Conservation (phyloP, 2,329 filamentous ascomycete genomes). For the Knufia fluminis region DNA sequence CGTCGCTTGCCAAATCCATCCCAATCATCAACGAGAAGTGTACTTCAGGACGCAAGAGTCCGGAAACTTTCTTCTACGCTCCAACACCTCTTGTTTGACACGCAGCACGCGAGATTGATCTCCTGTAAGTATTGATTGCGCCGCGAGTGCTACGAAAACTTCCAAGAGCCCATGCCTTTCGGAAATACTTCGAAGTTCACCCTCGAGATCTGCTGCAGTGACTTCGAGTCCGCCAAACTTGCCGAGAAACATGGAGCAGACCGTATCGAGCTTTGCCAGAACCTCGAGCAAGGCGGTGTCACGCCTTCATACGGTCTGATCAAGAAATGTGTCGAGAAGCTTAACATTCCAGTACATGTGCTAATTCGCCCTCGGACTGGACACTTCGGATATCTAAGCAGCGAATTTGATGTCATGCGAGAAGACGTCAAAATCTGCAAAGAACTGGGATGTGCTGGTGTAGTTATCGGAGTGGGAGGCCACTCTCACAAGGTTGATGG, state of each 20-base stretch:
- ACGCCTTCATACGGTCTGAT: constrained; percentile 30
- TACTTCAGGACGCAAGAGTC: too few relatives aligned
- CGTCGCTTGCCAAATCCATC: too few relatives aligned
- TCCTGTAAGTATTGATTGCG: too few relatives aligned
- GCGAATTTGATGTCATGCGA: constrained; percentile 39
- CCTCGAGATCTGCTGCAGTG: constrained; percentile 8
- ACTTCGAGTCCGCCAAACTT: neutral
- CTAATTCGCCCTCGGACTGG: constrained; percentile 46
- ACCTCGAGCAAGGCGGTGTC: constrained; percentile 34
- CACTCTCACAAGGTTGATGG: constrained; percentile 30
- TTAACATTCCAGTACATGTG: constrained; percentile 38
- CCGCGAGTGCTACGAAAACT: too few relatives aligned
- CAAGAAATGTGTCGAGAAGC: constrained; percentile 14
- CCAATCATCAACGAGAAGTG: too few relatives aligned
- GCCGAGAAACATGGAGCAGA: constrained; percentile 38
- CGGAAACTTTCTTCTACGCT: too few relatives aligned
- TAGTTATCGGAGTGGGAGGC: constrained; percentile 44
- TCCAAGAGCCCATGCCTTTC: too few relatives aligned
- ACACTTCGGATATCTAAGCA: constrained; percentile 35
- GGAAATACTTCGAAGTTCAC: neutral
- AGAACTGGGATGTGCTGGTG: constrained; percentile 31
- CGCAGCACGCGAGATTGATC: too few relatives aligned
- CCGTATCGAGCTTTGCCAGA: constrained; percentile 43
- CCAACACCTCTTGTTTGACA: too few relatives aligned
- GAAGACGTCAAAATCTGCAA: constrained; percentile 30